Base-by-base conservation (phyloP, 2,329 filamentous ascomycete species). In the Botrytis squamosa region DNA sequence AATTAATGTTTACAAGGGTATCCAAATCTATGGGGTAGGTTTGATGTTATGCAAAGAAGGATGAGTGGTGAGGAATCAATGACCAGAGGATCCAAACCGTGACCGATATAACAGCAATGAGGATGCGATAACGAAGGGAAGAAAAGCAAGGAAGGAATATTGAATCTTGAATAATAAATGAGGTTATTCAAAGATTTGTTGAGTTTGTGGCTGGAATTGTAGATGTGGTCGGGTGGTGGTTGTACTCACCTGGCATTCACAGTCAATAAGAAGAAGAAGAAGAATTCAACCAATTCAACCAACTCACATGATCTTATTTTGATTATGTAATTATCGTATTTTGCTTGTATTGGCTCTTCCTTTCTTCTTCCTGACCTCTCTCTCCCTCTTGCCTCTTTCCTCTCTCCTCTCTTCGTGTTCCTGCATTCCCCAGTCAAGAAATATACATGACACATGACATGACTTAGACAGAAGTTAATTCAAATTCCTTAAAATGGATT, bases 391-490 rank as follows among this genome's bases (percentile, higher is more conserved):
- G n/a, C 25, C 12, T 46, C 42, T 18, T 44, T 6, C 42, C 4
- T 49, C 44, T 38, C 8, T 38, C 25, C 25, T 49, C n/a, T 40
- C 25, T 46, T 66, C 70, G 60, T 66, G 70, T 71, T 71, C 70
- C 70, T 71, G 46, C 70, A 67, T 71, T 71, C 70, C 62, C 60
- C 60, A 46, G 36, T 63, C 60, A 57, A 66, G 60, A 29, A 57
- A n/a, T n/a, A 60, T 18, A 44, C 36, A 60, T 29, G 52, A 70
- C 44, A 62, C 49, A n/a, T 52, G 49, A 52, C 49, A 52, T 52
- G 49, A 52, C 25, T 52, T 52, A 2, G 25, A 52, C 49, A n/a
- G 25, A 52, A 52, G 10, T n/a, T n/a, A 16, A n/a, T 52, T 14
- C 25, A 55, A 29, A 55, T 52, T 18, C 33, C 65, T 22, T 12